These are phyloP conservation scores for Rhodotorula sp. DNA, from an alignment of 1,284 basidiomycete species.

Conservation along the genomic window DNA sequence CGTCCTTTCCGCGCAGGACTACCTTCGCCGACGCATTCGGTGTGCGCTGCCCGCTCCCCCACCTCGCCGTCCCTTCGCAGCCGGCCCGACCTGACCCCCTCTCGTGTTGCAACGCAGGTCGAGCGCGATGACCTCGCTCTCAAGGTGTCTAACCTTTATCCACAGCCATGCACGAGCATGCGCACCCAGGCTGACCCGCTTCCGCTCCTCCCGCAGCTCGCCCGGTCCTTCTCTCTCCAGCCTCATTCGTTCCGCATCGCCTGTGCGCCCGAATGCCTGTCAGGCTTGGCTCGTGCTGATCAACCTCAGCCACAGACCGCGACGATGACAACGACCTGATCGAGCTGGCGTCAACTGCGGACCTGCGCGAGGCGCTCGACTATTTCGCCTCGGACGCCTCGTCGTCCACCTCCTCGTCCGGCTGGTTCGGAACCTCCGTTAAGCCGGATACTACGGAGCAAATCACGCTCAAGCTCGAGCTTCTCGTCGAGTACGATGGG, in stretches of 20 bases:
- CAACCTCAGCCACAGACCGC: not conserved
- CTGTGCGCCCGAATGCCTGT: not conserved
- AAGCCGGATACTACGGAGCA: not conserved
- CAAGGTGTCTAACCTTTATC: constrained; percentile 1
- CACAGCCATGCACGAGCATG: no score
- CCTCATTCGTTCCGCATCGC: constrained; percentile 15
- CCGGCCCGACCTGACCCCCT: not conserved
- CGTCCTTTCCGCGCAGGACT: not conserved
- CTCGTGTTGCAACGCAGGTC: not conserved
- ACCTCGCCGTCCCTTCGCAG: not conserved
- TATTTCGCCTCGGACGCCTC: constrained; percentile 19
- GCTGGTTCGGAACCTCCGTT: not conserved
- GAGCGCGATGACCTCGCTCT: constrained; percentile 3
- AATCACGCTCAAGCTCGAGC: constrained; percentile 5
- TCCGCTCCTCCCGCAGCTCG: not conserved
- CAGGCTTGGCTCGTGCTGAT: not conserved
- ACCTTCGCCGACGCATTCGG: not conserved
- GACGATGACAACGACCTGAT: constrained; percentile 33
- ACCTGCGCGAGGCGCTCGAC: constrained; percentile 19
- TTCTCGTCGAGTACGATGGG: constrained; percentile 16
- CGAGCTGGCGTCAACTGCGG: constrained; percentile 10
- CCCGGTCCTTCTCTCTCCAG: constrained; percentile 20
- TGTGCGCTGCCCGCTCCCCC: not conserved
- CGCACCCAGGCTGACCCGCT: not conserved
- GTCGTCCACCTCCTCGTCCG: not conserved